Evolutionary conservation across 352 stramenopile genomes (phyloP).

Genomic region (Globisporangium spiculum): DNA sequence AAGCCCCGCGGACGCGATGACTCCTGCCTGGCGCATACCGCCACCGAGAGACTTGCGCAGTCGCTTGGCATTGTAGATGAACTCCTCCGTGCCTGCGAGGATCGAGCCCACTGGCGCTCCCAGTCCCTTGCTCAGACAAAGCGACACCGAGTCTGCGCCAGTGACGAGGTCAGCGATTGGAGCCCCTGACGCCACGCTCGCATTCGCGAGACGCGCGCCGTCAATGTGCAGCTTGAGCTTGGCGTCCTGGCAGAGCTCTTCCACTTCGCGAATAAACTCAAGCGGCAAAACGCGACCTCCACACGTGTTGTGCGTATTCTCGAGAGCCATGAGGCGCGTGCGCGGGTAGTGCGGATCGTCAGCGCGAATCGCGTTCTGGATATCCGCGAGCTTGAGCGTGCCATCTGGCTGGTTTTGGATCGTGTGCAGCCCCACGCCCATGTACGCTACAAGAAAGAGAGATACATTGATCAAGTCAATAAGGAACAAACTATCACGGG

Average conservation of each 20-base stretch:
- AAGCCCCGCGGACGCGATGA: conserved; percentile 92
- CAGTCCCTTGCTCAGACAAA: conserved; percentile 96
- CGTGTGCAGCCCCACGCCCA: conserved; percentile 89
- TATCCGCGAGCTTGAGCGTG: conserved; percentile 78
- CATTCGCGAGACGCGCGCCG: conserved; percentile 95
- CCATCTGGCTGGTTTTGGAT: conserved; percentile 85
- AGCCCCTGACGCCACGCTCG: conserved; percentile 78
- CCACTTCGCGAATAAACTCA: conserved; percentile 78
- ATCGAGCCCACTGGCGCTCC: conserved; percentile 94
- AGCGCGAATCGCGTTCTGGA: conserved; percentile 72
- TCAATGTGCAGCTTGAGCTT: conserved; percentile 94
- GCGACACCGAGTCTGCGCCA: conserved; percentile 88
- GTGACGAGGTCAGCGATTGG: conserved; percentile 75
- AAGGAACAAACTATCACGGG: background rate
- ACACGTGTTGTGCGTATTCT: conserved; percentile 98
- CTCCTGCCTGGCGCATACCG: conserved; percentile 95
- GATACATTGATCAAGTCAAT: background rate
- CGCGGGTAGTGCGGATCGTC: conserved; percentile 81
- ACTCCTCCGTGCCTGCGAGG: conserved; percentile 87
- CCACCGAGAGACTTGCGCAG: conserved; percentile 96
- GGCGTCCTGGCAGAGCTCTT: conserved; percentile 64
- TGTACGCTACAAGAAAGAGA: conserved; percentile 50
- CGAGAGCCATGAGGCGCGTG: conserved; percentile 91
- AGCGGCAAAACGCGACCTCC: conserved; percentile 89
- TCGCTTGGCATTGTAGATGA: conserved; percentile 88